phyloP scores from a whole-genome alignment of 2,329 filamentous ascomycete genomes.

The Claviceps sp. region DNA sequence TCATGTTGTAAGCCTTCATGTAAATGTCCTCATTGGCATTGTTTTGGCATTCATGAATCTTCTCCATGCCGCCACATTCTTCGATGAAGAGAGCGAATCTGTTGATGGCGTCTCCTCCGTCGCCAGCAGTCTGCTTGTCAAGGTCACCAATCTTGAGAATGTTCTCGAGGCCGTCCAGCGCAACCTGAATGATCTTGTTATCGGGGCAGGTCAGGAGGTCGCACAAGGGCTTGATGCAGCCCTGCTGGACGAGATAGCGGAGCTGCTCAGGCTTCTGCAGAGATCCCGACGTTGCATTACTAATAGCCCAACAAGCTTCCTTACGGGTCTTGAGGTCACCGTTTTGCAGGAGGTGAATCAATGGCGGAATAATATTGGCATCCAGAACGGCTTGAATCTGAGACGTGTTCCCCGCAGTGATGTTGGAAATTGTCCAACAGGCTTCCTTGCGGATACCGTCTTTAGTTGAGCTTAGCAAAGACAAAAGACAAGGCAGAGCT shows the following conservation, averaged over 20 bases:
- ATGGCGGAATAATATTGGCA: conserved; percentile 87
- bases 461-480: conserved; percentile 90
- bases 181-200: conserved; percentile 99
- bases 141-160: conserved; percentile 98
- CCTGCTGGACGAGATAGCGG: conserved; percentile 80
- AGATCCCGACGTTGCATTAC: conserved; percentile 92
- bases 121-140: conserved; percentile 81
- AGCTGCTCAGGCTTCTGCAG: conserved; percentile 99
- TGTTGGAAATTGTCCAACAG: conserved; percentile 99
- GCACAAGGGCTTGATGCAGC: conserved; percentile 94
- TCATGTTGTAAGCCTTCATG: conserved; percentile 99
- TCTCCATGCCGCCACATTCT: conserved; percentile 98
- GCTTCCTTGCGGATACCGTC: conserved; percentile 98
- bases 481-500: conserved; percentile 79
- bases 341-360: conserved; percentile 92
- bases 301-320: conserved; percentile 99
- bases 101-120: conserved; percentile 71
- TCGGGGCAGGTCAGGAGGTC: conserved; percentile 92
- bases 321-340: conserved; percentile 98
- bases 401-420: conserved; percentile 92
- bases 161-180: conserved; percentile 94
- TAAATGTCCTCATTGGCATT: conserved; percentile 99
- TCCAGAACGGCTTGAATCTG: conserved; percentile 97
- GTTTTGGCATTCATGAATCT: conserved; percentile 99
- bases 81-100: conserved; percentile 96